A percentile compares a stretch with the other conserved stretches of the same genome.
Conservation (phyloP, 768 basidiomycete genomes). For the Termitomyces sp. region DNA sequence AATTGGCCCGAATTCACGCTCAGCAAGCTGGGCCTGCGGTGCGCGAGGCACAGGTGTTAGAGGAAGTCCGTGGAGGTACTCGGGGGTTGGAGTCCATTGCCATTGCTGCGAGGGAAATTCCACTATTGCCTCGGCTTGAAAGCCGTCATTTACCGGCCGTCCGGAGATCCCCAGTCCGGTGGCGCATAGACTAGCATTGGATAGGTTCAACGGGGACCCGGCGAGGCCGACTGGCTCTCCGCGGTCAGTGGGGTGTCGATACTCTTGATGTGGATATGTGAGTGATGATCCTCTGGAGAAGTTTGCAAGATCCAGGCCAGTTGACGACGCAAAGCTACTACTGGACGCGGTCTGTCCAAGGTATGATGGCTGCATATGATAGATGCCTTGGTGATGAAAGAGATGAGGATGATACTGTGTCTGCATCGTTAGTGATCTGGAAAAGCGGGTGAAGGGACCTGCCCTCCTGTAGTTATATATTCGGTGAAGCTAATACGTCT, state of each 20-base stretch:
- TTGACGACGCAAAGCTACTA: conserved; percentile 25
- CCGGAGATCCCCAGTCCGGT: conserved; percentile 40
- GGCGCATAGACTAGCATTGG: conserved; percentile 32
- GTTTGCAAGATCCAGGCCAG: conserved; percentile 30
- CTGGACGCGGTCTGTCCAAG: conserved; percentile 18
- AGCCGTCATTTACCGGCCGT: conserved; percentile 21
- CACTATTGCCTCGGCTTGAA: conserved; percentile 36
- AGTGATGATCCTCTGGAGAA: conserved; percentile 50
- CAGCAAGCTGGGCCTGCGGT: conserved; percentile 14
- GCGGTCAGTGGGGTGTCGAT: conserved; percentile 36
- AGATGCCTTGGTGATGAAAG: conserved; percentile 24
- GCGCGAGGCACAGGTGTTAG: conserved; percentile 23
- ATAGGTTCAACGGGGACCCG: conserved; percentile 24
- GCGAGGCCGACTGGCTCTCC: conserved; percentile 24
- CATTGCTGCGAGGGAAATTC: conserved; percentile 26
- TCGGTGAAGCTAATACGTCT: conserved; percentile 31
- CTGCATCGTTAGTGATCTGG: conserved; percentile 30
- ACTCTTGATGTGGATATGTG: conserved; percentile 39
- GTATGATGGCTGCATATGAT: conserved; percentile 14
- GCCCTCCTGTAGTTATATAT: conserved; percentile 39
- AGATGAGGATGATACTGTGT: conserved; percentile 25
- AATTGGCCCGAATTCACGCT: conserved; percentile 20
- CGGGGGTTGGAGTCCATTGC: conserved; percentile 18
- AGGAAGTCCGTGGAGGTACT: conserved; percentile 26
- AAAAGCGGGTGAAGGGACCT: conserved; percentile 29